Conservation (phyloP, 1,284 basidiomycete species). For the Ganoderma leucocontextum region DNA sequence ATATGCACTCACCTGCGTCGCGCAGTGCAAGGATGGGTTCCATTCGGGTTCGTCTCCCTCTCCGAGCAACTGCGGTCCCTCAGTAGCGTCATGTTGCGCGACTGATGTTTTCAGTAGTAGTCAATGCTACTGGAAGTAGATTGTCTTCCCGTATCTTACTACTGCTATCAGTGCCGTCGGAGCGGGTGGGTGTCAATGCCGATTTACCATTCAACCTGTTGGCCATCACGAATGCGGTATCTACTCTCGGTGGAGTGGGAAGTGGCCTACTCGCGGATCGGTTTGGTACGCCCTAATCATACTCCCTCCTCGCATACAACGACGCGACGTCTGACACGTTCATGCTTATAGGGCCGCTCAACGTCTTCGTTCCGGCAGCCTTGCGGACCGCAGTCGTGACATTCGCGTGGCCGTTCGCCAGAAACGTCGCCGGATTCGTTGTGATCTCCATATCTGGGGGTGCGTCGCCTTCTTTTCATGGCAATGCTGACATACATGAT, state of each 20-base stretch:
- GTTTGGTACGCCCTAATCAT: background rate
- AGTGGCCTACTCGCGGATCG: background rate
- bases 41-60: background rate
- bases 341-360: constrained; percentile 52
- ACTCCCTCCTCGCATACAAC: background rate
- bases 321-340: too few species aligned
- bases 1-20: background rate
- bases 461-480: background rate
- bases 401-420: constrained; percentile 63
- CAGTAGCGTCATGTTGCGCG: background rate
- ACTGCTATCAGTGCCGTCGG: background rate
- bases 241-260: background rate
- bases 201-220: background rate
- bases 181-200: background rate
- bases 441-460: constrained; percentile 40
- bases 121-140: too few species aligned
- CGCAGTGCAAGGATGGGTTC: constrained; percentile 4
- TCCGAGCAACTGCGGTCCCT: background rate
- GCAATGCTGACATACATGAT: background rate
- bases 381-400: constrained; percentile 56
- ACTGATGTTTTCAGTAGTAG: background rate
- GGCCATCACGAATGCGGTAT: background rate
- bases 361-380: constrained; percentile 56
- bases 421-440: constrained; percentile 48
- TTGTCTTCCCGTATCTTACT: background rate